Base-by-base conservation (phyloP, 1,284 basidiomycete species). In the Sanghuangporus sanghuang region DNA sequence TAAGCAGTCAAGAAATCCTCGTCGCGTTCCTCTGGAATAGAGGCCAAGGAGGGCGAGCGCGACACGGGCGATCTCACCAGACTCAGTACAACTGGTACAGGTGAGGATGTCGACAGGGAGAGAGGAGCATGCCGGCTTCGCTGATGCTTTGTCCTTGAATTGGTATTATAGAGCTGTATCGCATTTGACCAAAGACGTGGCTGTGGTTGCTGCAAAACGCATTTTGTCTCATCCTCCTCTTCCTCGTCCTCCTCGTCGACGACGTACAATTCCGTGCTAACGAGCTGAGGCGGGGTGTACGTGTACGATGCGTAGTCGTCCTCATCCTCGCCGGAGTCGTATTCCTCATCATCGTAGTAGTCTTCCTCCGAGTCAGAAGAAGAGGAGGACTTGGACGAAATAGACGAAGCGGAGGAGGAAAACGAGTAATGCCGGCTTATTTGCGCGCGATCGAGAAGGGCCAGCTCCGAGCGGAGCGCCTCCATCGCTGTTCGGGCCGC, bases 181-280 rank as follows among this genome's bases (percentile, higher is more conserved):
- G 16, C 21, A 35, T n/a, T 27, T 16, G 53, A 18, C 18, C 53
- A 12, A n/a, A 11, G 9, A 21, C n/a, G 35, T 14, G 27, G 57
- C 8, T 35, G 9, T 5, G 46, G 27, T 39, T 46, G 40, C 18
- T 18, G 57, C 44, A 27, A 32, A 12, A 48, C 48, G 50, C 36
- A 18, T 2, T 48, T 2, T 23, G 23, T 23, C 23, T 23, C 57
- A 4, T 49, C 57, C 7, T 32, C 52, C 16, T 55, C 60, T 3
- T 62, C 60, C 12, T 62, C 60, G 32, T 61, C 59, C 23, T 61
- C 59, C 59, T 62, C 60, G 2, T 46, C 42, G 21, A 62, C 60
- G 40, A 62, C 52, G 40, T 46, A 62, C 39, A 62, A 35, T 11
- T 27, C 36, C 40, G 52, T 44, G 7, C 38, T 54, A 21, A 32